Evolutionary conservation across 345 rosid genomes (phyloP), one percentile per base, ranked within the genome.

Genomic region (Bruguiera gymnorhiza): DNA sequence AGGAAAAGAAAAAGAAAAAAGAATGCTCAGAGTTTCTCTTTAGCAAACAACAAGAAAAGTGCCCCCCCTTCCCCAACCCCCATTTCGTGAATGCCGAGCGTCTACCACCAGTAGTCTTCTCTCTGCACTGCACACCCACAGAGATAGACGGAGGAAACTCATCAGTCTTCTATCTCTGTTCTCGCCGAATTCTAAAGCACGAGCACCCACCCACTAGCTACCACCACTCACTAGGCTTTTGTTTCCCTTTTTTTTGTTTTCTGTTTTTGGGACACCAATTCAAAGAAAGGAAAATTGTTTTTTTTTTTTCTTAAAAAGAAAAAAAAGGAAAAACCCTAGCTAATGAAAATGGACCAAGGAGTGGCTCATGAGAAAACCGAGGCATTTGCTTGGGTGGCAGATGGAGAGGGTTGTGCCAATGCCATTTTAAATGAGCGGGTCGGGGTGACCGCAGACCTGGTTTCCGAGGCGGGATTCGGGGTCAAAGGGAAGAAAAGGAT

Each of bases 401-500:
- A 84, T 82, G 90, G 76, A 70, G 86, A 31, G 27, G 70, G 60
- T 76, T 68, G 58, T 75, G 84, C 74, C 68, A 46, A 76, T 61
- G 72, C 11, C 62, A 43, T 43, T 43, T 13, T 43, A 71, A 53
- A 32, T 80, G 73, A 50, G 72, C 81, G 83, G 84, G 65, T 80
- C 84, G 79, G 60, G 57, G 70, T 76, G 70, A 80, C 73, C 77
- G 79, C 78, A 74, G 83, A 72, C 77, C 83, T 52, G 60, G 31
- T 76, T 67, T 73, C 73, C 56, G 79, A 78, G 63, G 83, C 79
- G 50, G 79, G 80, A 68, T 76, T 87, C 66, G 89, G 87, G 72
- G 86, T 89, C 56, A 80, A 83, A 75, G 82, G 84, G 90, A 89
- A 88, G 86, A 88, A 89, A 82, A 88, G 90, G 79, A 85, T 89